Evolutionary conservation across 345 rosid species (phyloP).

Genomic region (Heritiera fomes): DNA sequence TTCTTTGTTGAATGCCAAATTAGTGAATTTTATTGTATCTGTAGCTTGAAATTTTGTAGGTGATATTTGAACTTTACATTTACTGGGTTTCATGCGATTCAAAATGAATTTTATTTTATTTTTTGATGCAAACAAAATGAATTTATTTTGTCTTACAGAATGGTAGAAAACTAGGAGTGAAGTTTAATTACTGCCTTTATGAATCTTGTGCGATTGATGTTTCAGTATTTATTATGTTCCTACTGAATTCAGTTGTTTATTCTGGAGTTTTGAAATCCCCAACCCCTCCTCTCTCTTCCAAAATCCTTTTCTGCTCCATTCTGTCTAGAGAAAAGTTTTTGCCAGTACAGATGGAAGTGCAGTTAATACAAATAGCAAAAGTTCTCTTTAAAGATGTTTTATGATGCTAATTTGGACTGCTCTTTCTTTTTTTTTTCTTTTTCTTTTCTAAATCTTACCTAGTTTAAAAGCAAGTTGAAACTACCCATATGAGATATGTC

Average conservation of each 20-base stretch:
- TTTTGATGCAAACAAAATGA: background rate
- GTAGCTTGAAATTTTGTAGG: background rate
- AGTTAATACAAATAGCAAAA: background rate
- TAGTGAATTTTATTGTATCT: background rate
- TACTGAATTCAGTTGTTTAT: background rate
- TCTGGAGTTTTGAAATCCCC: background rate
- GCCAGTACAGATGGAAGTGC: background rate
- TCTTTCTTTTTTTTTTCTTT: too few species aligned
- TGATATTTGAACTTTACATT: background rate
- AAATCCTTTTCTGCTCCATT: background rate
- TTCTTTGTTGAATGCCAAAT: background rate
- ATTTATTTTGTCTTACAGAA: background rate
- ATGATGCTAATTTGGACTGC: background rate
- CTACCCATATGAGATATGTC: background rate
- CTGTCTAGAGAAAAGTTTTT: background rate
- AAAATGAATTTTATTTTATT: background rate
- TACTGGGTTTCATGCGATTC: background rate
- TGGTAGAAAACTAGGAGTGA: background rate
- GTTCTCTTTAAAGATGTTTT: background rate
- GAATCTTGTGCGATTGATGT: background rate
- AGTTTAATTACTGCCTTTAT: background rate
- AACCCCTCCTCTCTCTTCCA: background rate
- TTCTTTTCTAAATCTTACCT: background rate
- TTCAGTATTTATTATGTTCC: conserved; percentile 9
- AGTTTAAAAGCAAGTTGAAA: background rate